phyloP scores from a whole-genome alignment of 2,329 filamentous ascomycete genomes.

The Cordyceps cateniannulata region DNA sequence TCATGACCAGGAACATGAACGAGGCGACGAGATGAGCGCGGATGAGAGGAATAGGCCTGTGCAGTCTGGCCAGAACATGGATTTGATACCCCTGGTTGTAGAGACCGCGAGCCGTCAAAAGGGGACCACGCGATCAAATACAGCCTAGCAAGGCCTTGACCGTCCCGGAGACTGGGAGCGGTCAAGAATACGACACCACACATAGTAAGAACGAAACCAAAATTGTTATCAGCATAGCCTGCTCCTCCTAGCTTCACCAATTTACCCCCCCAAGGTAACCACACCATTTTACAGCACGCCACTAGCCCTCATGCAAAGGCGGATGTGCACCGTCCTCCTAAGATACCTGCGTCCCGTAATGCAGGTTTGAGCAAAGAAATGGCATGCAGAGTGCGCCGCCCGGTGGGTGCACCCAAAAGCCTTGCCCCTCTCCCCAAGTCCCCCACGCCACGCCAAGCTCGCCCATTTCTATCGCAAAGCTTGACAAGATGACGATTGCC shows the following conservation, averaged over 20 bases:
- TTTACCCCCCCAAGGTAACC: background rate
- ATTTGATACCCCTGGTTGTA: conserved; percentile 9
- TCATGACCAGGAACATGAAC: background rate
- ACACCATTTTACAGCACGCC: background rate
- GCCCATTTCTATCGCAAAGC: background rate
- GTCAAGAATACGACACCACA: conserved; percentile 3
- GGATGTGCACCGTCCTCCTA: background rate
- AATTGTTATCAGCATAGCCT: background rate
- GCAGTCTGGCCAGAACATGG: background rate
- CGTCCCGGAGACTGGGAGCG: background rate
- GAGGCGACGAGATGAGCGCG: background rate
- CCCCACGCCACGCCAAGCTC: background rate
- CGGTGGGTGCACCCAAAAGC: background rate
- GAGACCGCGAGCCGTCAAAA: background rate
- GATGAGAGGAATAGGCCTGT: background rate
- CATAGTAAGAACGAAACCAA: conserved; percentile 6
- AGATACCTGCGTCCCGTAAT: background rate
- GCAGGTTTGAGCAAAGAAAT: background rate
- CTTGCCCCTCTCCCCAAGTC: background rate
- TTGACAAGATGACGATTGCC: background rate
- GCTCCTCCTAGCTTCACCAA: background rate
- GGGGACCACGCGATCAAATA: background rate
- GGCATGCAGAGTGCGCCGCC: background rate
- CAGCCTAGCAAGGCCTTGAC: background rate
- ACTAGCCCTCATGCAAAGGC: background rate